Evolutionary conservation across 2,329 filamentous ascomycete genomes (phyloP).

Genomic region (Pestalotiopsis sp.): DNA sequence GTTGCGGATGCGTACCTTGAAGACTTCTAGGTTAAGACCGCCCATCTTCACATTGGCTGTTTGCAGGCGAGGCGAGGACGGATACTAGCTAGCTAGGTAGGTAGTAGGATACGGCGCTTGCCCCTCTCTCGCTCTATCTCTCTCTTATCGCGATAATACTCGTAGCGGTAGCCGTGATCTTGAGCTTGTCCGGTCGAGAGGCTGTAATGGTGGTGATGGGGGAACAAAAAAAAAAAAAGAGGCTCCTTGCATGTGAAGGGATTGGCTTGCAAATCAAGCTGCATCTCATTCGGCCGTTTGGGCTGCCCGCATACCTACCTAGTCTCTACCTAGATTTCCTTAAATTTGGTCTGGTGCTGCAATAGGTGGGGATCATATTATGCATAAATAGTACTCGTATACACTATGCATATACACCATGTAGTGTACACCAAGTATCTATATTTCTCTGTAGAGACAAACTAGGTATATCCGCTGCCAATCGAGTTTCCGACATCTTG

Average conservation of each 20-base stretch:
- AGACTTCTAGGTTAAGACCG: slow-evolving; percentile 89
- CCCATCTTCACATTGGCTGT: slow-evolving; percentile 55
- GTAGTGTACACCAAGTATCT: too few relatives aligned
- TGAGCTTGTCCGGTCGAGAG: too few relatives aligned
- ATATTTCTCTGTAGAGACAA: too few relatives aligned
- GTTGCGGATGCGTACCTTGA: slow-evolving; percentile 69
- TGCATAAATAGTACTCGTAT: too few relatives aligned
- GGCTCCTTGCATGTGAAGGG: too few relatives aligned
- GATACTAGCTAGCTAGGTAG: background rate
- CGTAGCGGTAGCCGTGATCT: too few relatives aligned
- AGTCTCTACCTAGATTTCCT: background rate
- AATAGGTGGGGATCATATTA: background rate
- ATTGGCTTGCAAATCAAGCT: background rate
- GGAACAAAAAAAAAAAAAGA: background rate
- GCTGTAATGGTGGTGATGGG: too few relatives aligned
- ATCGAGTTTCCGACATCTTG: too few relatives aligned
- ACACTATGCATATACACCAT: too few relatives aligned
- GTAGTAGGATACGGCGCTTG: background rate
- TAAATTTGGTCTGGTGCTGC: background rate
- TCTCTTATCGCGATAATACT: too few relatives aligned
- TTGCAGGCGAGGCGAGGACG: slow-evolving; percentile 21
- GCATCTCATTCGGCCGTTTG: background rate
- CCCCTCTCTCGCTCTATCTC: too few relatives aligned
- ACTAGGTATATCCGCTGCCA: too few relatives aligned
- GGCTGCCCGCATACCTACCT: background rate